Evolutionary conservation across 177 flowering plant genomes (phyloP).

Genomic region (Telopea speciosissima): DNA sequence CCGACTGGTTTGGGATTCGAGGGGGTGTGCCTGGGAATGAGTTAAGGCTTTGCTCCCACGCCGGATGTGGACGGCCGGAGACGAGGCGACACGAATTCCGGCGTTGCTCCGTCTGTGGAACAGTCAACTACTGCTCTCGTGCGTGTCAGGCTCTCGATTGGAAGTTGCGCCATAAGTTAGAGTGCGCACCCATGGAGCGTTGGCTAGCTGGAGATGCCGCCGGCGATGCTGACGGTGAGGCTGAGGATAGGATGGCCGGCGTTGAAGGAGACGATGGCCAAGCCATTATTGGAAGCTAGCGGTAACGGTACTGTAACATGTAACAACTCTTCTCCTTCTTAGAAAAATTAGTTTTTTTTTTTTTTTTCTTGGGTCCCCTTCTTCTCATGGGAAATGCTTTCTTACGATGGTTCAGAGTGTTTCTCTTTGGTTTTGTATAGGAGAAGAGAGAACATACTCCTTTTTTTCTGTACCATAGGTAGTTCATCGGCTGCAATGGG

Average conservation of each 20-base stretch:
- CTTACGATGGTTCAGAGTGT: background rate
- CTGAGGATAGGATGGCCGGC: conserved; percentile 11
- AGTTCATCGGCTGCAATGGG: too few relatives aligned
- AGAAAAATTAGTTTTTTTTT: too few relatives aligned
- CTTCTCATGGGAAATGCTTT: too few relatives aligned
- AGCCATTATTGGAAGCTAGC: background rate
- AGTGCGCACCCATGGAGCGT: conserved; percentile 44
- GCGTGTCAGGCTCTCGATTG: conserved; percentile 95
- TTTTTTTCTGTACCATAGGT: background rate
- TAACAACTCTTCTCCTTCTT: too few relatives aligned
- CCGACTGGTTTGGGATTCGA: conserved; percentile 55
- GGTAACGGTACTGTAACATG: background rate
- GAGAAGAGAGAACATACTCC: background rate
- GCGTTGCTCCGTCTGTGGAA: conserved; percentile 84
- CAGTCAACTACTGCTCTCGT: conserved; percentile 84
- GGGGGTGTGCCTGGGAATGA: conserved; percentile 29
- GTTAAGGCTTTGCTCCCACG: conserved; percentile 64
- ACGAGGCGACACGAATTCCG: conserved; percentile 76
- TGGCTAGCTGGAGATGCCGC: conserved; percentile 28
- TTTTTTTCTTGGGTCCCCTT: too few relatives aligned
- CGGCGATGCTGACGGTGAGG: conserved; percentile 15
- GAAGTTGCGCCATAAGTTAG: conserved; percentile 69
- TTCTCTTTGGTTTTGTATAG: background rate
- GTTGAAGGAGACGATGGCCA: conserved; percentile 6
- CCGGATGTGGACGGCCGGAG: conserved; percentile 82